A percentile compares a stretch with the other conserved stretches of the same genome.
These are phyloP conservation scores for Teratosphaeria pseudoeucalypti DNA, from an alignment of 2,329 filamentous ascomycete genomes.

Conservation along the genomic window DNA sequence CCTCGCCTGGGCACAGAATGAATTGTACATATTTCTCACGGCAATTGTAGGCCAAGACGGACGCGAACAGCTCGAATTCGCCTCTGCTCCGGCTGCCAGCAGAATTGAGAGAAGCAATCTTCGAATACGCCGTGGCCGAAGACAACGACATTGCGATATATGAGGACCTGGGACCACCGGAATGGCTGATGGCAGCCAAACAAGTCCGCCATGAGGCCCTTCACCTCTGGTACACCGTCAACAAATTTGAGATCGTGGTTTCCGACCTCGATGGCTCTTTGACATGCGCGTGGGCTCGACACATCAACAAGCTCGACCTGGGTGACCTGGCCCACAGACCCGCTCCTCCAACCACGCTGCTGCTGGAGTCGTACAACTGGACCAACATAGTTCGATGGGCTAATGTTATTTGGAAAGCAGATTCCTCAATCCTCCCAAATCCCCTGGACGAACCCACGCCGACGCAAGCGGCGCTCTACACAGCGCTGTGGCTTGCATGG, in stretches of 20 bases:
- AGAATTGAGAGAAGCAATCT: not conserved
- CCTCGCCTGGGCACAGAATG: not conserved
- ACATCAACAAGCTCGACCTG: not conserved
- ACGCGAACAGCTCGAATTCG: not conserved
- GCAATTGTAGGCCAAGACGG: not conserved
- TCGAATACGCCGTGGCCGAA: not conserved
- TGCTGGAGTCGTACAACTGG: too few species aligned
- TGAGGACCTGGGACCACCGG: not conserved
- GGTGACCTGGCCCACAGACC: too few species aligned
- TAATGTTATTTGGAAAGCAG: not conserved
- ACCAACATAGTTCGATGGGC: not conserved
- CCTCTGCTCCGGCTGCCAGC: not conserved
- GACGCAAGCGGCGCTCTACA: not conserved
- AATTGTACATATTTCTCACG: not conserved
- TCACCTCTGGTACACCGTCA: not conserved
- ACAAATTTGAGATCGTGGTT: not conserved
- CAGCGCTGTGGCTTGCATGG: not conserved
- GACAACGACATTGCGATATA: not conserved
- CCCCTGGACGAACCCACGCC: not conserved
- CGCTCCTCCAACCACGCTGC: too few species aligned
- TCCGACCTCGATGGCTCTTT: not conserved
- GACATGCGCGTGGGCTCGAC: not conserved
- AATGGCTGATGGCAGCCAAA: not conserved
- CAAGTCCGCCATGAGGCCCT: not conserved
- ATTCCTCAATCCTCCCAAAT: not conserved